A percentile compares a stretch with the other conserved stretches of the same genome.
These are phyloP conservation scores for Pseudogymnoascus sp. DNA, from an alignment of 2,329 filamentous ascomycete genomes.

Conservation along the genomic window DNA sequence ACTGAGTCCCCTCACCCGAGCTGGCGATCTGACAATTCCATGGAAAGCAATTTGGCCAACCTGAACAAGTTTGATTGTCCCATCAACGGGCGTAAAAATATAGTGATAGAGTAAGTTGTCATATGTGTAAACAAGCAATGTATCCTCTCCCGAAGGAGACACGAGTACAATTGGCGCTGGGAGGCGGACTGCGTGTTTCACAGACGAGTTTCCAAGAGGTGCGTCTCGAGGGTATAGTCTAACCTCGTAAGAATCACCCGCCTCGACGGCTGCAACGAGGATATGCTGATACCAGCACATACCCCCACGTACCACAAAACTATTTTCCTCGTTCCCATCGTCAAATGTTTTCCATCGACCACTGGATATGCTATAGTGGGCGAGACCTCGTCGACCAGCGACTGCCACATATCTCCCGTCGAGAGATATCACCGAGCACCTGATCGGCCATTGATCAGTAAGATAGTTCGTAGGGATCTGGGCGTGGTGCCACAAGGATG, in stretches of 20 bases:
- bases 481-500: constrained; percentile 89
- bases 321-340: constrained; percentile 71
- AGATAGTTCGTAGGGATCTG: constrained; percentile 80
- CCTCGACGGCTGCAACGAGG: constrained; percentile 86
- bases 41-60: constrained; percentile 98
- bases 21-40: constrained; percentile 88
- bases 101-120: constrained; percentile 95
- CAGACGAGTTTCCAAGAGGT: constrained; percentile 60
- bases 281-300: constrained; percentile 99
- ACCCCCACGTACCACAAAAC: constrained; percentile 84
- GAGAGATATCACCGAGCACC: constrained; percentile 74
- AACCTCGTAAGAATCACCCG: constrained; percentile 70
- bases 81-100: constrained; percentile 67
- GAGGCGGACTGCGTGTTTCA: constrained; percentile 69
- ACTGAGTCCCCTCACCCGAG: constrained; percentile 83
- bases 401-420: constrained; percentile 93
- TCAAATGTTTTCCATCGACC: constrained; percentile 93
- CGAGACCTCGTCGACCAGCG: constrained; percentile 84
- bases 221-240: constrained; percentile 89
- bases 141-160: constrained; percentile 84
- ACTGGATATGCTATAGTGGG: constrained; percentile 91
- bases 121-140: constrained; percentile 90
- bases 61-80: constrained; percentile 67
- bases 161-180: constrained; percentile 84
- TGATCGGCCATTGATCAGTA: constrained; percentile 87